These are phyloP conservation scores for Penicillium manginii DNA, from an alignment of 495 filamentous ascomycete genomes.

Conservation along the genomic window DNA sequence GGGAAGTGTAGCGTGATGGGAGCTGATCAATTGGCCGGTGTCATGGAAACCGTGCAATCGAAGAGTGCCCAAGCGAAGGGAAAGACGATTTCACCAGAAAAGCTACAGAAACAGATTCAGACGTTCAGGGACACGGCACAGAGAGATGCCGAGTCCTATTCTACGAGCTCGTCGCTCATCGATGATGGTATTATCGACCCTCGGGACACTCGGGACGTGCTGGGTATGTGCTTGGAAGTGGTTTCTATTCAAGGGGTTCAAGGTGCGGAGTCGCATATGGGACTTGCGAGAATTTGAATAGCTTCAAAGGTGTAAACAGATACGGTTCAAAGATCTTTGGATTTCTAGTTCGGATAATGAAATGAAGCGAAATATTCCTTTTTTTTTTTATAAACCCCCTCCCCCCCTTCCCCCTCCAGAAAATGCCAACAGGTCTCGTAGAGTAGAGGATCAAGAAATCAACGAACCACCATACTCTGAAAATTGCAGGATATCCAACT, in stretches of 20 bases:
- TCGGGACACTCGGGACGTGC: constrained; percentile 36
- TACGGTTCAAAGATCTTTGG: neutral
- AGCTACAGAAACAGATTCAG: constrained; percentile 22
- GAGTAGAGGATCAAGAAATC: neutral
- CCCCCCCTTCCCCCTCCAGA: neutral
- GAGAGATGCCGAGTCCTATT: constrained; percentile 31
- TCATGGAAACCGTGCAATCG: constrained; percentile 35
- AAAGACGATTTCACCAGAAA: constrained; percentile 21
- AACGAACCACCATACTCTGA: neutral
- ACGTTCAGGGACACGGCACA: constrained; percentile 22
- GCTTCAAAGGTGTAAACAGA: neutral
- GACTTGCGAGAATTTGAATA: constrained; percentile 26
- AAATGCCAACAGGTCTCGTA: neutral
- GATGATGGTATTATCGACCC: constrained; percentile 43
- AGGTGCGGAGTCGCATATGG: constrained; percentile 22
- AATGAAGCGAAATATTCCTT: too few species aligned
- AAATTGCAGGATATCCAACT: neutral
- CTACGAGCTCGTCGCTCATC: constrained; percentile 34
- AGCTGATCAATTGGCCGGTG: constrained; percentile 33
- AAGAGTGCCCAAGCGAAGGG: constrained; percentile 28
- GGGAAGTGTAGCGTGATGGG: constrained; percentile 42
- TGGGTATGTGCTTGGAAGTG: constrained; percentile 40
- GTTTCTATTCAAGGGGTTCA: constrained; percentile 23
- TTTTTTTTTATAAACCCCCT: too few species aligned
- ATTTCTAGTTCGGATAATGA: neutral